Percentiles rank a stretch among this genome's conserved stretches.
Evolutionary conservation across 306 rosid genomes (phyloP).

Genomic region (Acacia melanoxylon): DNA sequence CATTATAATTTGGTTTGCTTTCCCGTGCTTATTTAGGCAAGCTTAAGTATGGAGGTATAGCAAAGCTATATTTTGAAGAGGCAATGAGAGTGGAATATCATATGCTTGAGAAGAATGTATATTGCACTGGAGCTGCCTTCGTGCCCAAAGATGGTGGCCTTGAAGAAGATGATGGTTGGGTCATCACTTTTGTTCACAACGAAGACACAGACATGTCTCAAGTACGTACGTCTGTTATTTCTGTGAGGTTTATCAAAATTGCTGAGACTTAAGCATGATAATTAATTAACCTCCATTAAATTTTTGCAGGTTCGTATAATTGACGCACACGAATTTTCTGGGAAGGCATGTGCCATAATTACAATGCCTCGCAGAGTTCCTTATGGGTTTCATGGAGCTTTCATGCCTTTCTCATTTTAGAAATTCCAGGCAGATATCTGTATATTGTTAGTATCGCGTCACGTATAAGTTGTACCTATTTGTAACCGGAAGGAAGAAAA

Average conservation of each 20-base stretch:
- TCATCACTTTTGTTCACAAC: slow-evolving; percentile 71
- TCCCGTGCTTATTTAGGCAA: slow-evolving; percentile 29
- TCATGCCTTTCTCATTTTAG: slow-evolving; percentile 44
- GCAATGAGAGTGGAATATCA: slow-evolving; percentile 53
- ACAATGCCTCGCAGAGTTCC: slow-evolving; percentile 67
- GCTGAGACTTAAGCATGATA: background rate
- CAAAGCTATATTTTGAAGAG: slow-evolving; percentile 54
- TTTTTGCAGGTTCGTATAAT: slow-evolving; percentile 52
- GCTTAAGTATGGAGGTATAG: slow-evolving; percentile 59
- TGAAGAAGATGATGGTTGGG: slow-evolving; percentile 86
- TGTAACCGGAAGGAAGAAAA: too few relatives aligned
- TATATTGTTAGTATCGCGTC: too few relatives aligned
- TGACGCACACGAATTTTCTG: slow-evolving; percentile 48
- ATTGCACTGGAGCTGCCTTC: slow-evolving; percentile 67
- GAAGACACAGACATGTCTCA: slow-evolving; percentile 43
- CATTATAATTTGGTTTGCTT: background rate
- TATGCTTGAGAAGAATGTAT: slow-evolving; percentile 60
- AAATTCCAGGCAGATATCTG: background rate
- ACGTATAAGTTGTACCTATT: too few relatives aligned
- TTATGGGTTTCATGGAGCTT: slow-evolving; percentile 77
- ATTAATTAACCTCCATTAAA: background rate
- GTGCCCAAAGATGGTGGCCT: slow-evolving; percentile 44
- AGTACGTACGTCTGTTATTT: slow-evolving; percentile 14
- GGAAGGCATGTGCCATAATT: slow-evolving; percentile 14
- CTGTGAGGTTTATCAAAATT: slow-evolving; percentile 36